These are phyloP conservation scores for Encephalitozoon hellem DNA, from an alignment of 371 early-diverging fungal genomes.

Conservation along the genomic window DNA sequence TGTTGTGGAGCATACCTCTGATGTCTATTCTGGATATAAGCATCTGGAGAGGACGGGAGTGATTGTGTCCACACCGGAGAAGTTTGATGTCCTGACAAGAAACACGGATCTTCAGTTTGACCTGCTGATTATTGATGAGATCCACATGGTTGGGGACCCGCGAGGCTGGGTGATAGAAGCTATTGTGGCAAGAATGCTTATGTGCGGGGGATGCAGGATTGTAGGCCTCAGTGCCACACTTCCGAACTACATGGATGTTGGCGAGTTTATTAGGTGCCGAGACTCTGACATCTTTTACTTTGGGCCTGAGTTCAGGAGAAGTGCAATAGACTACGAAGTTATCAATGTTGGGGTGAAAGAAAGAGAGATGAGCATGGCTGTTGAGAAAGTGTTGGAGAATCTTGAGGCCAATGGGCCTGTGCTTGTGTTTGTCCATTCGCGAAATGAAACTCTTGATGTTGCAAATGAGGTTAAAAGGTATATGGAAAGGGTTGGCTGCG, in stretches of 20 bases:
- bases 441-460: constrained; percentile 11
- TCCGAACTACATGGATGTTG: constrained; percentile 42
- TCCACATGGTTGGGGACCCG: constrained; percentile 33
- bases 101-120: constrained; percentile 8
- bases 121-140: constrained; percentile 41
- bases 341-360: constrained; percentile 19
- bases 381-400: background rate
- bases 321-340: constrained; percentile 25
- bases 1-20: constrained; percentile 16
- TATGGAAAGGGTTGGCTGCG: background rate
- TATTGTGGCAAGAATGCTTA: constrained; percentile 10
- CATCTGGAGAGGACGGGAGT: constrained; percentile 16
- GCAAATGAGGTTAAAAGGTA: constrained; percentile 11
- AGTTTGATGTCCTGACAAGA: constrained; percentile 35
- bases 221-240: constrained; percentile 43
- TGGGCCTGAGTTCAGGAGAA: constrained; percentile 3
- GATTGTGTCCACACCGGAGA: constrained; percentile 45
- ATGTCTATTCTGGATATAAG: constrained; percentile 7
- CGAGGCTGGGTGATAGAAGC: constrained; percentile 33
- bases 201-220: constrained; percentile 4
- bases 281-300: constrained; percentile 42
- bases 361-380: background rate
- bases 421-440: constrained; percentile 32
- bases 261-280: constrained; percentile 3
- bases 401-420: background rate